Base-by-base conservation (phyloP, 257 asterid species). In the Fraxinus excelsior region DNA sequence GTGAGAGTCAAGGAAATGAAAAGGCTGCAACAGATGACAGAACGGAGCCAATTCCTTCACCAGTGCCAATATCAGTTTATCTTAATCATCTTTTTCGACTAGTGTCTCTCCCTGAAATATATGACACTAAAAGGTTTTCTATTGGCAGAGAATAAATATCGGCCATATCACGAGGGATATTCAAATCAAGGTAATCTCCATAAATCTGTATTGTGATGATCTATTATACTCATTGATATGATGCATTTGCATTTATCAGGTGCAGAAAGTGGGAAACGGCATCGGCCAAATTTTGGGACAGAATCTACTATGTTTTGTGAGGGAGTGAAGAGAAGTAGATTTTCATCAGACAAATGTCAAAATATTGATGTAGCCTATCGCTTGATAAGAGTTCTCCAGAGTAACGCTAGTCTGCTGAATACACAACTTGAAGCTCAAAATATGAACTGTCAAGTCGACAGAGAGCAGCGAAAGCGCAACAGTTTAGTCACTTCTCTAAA, bases 21-120 rank as follows among this genome's bases (percentile, higher is more conserved):
- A 76, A 67, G 29, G 12, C 46, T 53, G 68, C 72, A 67, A 64
- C 42, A 73, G 82, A 81, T 67, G 87, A 75, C 64, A 74, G 80
- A 80, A 73, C 77, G 2, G 68, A 81, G 34, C 51, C 68, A 2
- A 85, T 84, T 34, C 89, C 88, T 74, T 77, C 91, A 53, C 96
- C 94, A 34, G 86, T 81, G 74, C 94, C 97, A 32, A 82, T 87
- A 46, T 90, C 97, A 88, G 97, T 96, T 89, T 38, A 82, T 70
- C 51, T 10, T 34, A 64, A 65, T 58, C 49, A 53, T 23, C 1
- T 67, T 35, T 12, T 69, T 78, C 56, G 14, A 46, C 13, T 5
- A 26, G 62, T 14, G 26, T 35, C 18, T 72, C 62, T 56, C 29
- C 14, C 13, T 12, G 16, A 73, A 42, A 53, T 66, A 26, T 38